Evolutionary conservation across 768 basidiomycete species (phyloP).

Genomic region (Phylloporus sp.): DNA sequence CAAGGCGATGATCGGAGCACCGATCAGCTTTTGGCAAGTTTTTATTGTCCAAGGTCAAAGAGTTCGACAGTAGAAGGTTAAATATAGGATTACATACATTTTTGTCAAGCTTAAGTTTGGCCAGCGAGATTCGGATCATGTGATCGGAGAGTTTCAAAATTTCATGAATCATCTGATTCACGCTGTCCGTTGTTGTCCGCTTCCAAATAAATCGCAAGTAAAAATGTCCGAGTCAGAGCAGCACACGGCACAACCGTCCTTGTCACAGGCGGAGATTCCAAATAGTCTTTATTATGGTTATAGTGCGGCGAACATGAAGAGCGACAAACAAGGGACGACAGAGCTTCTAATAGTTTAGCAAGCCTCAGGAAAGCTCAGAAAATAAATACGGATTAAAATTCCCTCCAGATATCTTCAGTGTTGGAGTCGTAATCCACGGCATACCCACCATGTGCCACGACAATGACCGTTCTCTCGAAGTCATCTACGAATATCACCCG

Average conservation of each 20-base stretch:
- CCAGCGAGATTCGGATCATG: constrained; percentile 5
- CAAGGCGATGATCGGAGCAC: too few relatives aligned
- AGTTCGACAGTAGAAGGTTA: not conserved
- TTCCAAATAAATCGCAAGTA: not conserved
- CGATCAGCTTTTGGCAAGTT: constrained; percentile 8
- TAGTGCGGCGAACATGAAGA: constrained; percentile 17
- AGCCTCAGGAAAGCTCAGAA: constrained; percentile 2
- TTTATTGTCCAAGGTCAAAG: too few relatives aligned
- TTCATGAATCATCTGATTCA: not conserved
- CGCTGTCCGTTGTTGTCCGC: too few relatives aligned
- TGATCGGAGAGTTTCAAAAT: not conserved
- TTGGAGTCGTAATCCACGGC: constrained; percentile 23
- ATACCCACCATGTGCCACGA: constrained; percentile 35
- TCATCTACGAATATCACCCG: constrained; percentile 61
- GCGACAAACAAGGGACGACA: constrained; percentile 8
- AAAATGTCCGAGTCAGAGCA: not conserved
- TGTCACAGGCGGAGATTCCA: constrained; percentile 8
- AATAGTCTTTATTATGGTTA: constrained; percentile 11
- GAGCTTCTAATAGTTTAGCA: constrained; percentile 2
- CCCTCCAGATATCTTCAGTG: constrained; percentile 31
- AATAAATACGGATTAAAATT: constrained; percentile 23
- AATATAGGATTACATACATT: constrained; percentile 20
- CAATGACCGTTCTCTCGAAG: constrained; percentile 50
- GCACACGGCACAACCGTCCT: not conserved
- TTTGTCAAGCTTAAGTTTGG: constrained; percentile 22